Evolutionary conservation across 2,329 filamentous ascomycete genomes (phyloP).

Genomic region (Fusarium sp.): DNA sequence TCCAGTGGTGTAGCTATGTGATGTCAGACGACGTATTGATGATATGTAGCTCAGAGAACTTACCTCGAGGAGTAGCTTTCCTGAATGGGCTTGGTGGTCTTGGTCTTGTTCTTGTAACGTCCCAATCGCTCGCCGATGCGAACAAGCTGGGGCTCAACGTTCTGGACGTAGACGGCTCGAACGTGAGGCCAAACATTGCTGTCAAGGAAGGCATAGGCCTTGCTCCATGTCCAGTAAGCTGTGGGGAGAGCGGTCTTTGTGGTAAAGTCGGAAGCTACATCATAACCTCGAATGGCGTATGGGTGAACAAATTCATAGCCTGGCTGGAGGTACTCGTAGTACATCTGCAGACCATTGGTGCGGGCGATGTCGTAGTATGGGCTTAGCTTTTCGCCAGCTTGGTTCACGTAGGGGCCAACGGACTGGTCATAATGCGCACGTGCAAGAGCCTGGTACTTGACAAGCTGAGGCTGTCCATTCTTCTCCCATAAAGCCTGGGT

Average conservation of each 20-base stretch:
- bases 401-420: constrained; percentile 77
- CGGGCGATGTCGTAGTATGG: constrained; percentile 78
- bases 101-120: constrained; percentile 69
- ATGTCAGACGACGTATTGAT: constrained; percentile 3
- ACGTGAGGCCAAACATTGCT: constrained; percentile 83
- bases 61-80: constrained; percentile 28
- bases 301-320: constrained; percentile 78
- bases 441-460: constrained; percentile 67
- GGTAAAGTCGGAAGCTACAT: constrained; percentile 70
- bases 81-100: constrained; percentile 44
- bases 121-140: constrained; percentile 91
- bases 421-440: constrained; percentile 73
- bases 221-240: constrained; percentile 73
- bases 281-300: constrained; percentile 75
- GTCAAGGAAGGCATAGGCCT: constrained; percentile 74
- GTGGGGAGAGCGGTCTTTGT: constrained; percentile 76
- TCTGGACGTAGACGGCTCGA: constrained; percentile 82
- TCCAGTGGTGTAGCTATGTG: constrained; percentile 31
- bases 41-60: not conserved
- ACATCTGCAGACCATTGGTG: constrained; percentile 71
- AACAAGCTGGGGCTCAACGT: constrained; percentile 93
- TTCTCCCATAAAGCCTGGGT: constrained; percentile 79
- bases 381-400: constrained; percentile 61
- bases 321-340: constrained; percentile 77
- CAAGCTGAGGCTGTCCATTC: constrained; percentile 77